Evolutionary conservation across 495 filamentous ascomycete genomes (phyloP).

Genomic region (Lasiosphaeria miniovina): DNA sequence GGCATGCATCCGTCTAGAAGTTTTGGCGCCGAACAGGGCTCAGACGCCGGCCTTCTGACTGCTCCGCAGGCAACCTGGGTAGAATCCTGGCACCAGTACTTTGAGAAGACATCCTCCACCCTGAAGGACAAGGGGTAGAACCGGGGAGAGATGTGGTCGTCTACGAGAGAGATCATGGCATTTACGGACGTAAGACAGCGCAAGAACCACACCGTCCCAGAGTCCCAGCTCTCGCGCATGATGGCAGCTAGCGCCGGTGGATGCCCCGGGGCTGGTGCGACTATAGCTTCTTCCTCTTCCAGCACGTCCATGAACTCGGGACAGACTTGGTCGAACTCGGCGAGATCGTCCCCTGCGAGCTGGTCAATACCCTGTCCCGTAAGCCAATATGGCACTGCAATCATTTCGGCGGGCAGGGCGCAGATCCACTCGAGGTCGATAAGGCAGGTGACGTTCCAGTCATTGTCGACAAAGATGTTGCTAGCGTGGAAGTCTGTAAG

Average conservation of each 20-base stretch:
- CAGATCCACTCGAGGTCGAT: constrained; percentile 30
- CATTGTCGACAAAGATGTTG: constrained; percentile 40
- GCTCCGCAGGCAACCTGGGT: constrained; percentile 1
- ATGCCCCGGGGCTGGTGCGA: not conserved
- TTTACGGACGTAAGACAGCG: constrained; percentile 19
- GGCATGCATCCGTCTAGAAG: no score
- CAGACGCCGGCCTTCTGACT: not conserved
- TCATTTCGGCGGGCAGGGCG: constrained; percentile 26
- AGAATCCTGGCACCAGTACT: constrained; percentile 19
- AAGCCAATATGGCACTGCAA: constrained; percentile 33
- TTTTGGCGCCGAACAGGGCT: no score
- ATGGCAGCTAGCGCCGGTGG: constrained; percentile 10
- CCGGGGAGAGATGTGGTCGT: constrained; percentile 24
- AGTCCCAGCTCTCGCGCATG: constrained; percentile 21
- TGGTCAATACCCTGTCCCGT: constrained; percentile 27
- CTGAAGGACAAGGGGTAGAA: constrained; percentile 16
- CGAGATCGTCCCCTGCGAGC: constrained; percentile 9
- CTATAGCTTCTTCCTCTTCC: constrained; percentile 16
- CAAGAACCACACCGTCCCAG: constrained; percentile 25
- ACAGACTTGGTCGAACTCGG: constrained; percentile 10
- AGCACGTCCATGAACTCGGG: constrained; percentile 20
- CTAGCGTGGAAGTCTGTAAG: constrained; percentile 23
- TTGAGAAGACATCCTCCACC: constrained; percentile 17
- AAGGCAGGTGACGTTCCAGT: constrained; percentile 26
- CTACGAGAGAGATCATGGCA: constrained; percentile 24